Evolutionary conservation across 192 early-diverging fungal genomes (phyloP).

Genomic region (Linnemannia zychae): DNA sequence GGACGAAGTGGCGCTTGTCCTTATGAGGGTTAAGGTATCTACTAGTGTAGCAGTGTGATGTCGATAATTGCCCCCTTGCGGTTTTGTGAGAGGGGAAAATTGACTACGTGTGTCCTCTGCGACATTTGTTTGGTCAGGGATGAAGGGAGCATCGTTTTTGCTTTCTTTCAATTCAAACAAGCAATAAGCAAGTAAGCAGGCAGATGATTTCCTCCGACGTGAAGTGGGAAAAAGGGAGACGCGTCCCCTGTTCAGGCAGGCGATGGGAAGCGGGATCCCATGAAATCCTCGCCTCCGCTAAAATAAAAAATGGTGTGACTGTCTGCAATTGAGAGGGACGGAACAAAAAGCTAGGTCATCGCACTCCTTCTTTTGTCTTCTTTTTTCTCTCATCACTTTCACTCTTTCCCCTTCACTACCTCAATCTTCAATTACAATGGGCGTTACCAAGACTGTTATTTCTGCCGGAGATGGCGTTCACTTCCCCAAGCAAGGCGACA

Average conservation of each 20-base stretch:
- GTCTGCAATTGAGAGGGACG: background rate
- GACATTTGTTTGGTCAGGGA: background rate
- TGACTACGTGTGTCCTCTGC: background rate
- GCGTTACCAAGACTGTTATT: constrained; percentile 30
- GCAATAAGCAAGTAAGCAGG: no score
- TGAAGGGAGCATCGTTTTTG: background rate
- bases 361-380: background rate
- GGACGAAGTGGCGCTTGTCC: background rate
- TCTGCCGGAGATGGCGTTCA: constrained; percentile 23
- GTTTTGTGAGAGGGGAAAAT: no score
- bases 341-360: background rate
- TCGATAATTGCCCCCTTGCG: background rate
- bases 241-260: background rate
- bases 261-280: background rate
- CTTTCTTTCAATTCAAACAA: no score
- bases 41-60: background rate
- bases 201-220: no score
- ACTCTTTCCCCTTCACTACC: background rate
- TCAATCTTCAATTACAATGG: constrained; percentile 13
- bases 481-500: constrained; percentile 65
- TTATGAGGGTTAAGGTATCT: background rate
- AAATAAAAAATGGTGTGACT: background rate
- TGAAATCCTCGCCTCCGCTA: background rate
- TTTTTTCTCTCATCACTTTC: background rate
- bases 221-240: background rate